These are phyloP conservation scores for Trichoderma sp. DNA, from an alignment of 2,329 filamentous ascomycete species.

Conservation along the genomic window DNA sequence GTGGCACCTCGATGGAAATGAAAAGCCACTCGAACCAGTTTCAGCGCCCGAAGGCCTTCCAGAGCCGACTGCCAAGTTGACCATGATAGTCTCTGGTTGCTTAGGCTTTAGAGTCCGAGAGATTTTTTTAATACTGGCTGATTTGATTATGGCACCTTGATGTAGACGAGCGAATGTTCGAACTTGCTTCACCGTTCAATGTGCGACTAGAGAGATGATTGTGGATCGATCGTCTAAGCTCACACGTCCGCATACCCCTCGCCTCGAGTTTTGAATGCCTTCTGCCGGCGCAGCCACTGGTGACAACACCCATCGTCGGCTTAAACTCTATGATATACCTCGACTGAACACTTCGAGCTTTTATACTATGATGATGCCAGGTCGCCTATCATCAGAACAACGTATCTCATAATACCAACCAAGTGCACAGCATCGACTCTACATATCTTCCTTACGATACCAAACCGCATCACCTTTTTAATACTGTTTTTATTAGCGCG, in stretches of 20 bases:
- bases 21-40: background rate
- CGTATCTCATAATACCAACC: background rate
- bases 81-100: background rate
- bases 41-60: background rate
- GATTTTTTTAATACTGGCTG: background rate
- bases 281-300: background rate
- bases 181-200: background rate
- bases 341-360: background rate
- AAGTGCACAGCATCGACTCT: background rate
- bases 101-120: background rate
- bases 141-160: background rate
- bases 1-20: background rate
- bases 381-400: background rate
- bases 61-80: background rate
- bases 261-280: background rate
- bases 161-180: background rate
- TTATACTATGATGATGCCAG: background rate
- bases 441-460: background rate
- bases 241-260: background rate
- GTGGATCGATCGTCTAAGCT: background rate
- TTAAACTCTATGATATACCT: background rate
- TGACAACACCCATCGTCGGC: background rate
- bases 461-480: background rate
- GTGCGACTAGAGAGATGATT: background rate
- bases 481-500: background rate